Conservation (phyloP, 306 rosid genomes). For the Urtica urens region DNA sequence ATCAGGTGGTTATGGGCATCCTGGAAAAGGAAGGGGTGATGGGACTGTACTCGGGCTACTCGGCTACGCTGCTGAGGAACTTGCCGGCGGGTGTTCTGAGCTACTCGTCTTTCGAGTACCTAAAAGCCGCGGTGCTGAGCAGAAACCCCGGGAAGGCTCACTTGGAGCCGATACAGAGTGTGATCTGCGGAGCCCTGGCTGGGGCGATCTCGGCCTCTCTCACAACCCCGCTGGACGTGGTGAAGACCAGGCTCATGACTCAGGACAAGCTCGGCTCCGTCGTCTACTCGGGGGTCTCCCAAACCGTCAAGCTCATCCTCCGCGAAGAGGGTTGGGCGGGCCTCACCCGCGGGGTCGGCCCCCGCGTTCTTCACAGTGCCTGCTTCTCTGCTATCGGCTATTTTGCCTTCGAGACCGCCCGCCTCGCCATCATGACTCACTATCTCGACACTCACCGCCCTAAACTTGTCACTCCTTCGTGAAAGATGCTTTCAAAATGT, state of each 20-base stretch:
- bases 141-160: conserved; percentile 14
- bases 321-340: conserved; percentile 84
- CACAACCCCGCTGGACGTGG: conserved; percentile 85
- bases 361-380: conserved; percentile 80
- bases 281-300: conserved; percentile 46
- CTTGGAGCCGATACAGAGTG: conserved; percentile 72
- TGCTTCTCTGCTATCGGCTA: conserved; percentile 87
- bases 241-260: conserved; percentile 89
- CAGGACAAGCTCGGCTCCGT: conserved; percentile 53
- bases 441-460: too few relatives aligned
- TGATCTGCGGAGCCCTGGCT: conserved; percentile 76
- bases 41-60: conserved; percentile 76
- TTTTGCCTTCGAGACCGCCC: conserved; percentile 92
- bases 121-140: conserved; percentile 53
- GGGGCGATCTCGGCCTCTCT: conserved; percentile 84
- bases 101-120: conserved; percentile 78
- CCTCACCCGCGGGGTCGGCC: conserved; percentile 80
- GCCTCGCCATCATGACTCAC: conserved; percentile 45
- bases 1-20: conserved; percentile 39
- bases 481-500: too few relatives aligned
- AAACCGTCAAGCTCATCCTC: conserved; percentile 48
- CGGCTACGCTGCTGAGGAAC: conserved; percentile 65
- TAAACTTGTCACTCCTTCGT: too few relatives aligned
- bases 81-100: conserved; percentile 85
- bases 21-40: conserved; percentile 60